A percentile compares a stretch with the other conserved stretches of the same genome.
phyloP scores from a whole-genome alignment of 2,329 filamentous ascomycete species.

The Scedosporium aurantiacum region DNA sequence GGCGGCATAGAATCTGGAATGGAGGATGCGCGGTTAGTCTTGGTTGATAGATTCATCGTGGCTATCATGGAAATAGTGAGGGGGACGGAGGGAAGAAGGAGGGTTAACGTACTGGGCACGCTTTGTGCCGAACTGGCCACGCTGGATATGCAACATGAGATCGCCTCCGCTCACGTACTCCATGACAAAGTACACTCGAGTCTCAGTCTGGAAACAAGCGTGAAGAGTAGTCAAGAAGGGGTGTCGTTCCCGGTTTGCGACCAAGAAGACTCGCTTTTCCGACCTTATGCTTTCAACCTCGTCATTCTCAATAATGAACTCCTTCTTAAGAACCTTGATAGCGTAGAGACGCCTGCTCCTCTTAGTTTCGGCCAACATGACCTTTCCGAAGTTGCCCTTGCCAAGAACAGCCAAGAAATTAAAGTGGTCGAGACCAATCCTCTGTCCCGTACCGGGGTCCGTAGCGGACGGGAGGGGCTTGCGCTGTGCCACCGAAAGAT shows the following conservation, averaged over 20 bases:
- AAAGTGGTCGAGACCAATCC: slow-evolving; percentile 95
- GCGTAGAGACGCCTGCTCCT: slow-evolving; percentile 83
- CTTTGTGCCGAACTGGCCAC: slow-evolving; percentile 90
- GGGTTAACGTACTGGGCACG: slow-evolving; percentile 73
- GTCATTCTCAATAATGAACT: slow-evolving; percentile 99
- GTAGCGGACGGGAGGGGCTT: slow-evolving; percentile 62
- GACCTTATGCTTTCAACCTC: slow-evolving; percentile 97
- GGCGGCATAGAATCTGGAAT: slow-evolving; percentile 79
- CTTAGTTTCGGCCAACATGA: slow-evolving; percentile 98
- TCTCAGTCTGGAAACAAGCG: slow-evolving; percentile 98
- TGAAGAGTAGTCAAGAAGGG: slow-evolving; percentile 92
- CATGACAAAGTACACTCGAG: slow-evolving; percentile 98
- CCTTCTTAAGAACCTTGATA: slow-evolving; percentile 98
- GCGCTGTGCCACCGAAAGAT: slow-evolving; percentile 21
- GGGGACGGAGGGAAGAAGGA: not conserved
- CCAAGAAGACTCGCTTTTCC: slow-evolving; percentile 92
- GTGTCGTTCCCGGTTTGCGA: slow-evolving; percentile 93
- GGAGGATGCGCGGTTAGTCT: not conserved
- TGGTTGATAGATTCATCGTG: not conserved
- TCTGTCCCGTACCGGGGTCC: slow-evolving; percentile 61
- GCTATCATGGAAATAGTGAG: not conserved
- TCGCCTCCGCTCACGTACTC: slow-evolving; percentile 98
- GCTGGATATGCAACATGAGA: slow-evolving; percentile 97
- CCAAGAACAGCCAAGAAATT: slow-evolving; percentile 97
- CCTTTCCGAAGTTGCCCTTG: slow-evolving; percentile 99